Evolutionary conservation across 768 basidiomycete species (phyloP), one percentile per base, ranked within the genome.

Genomic region (Arthromyces matolae): DNA sequence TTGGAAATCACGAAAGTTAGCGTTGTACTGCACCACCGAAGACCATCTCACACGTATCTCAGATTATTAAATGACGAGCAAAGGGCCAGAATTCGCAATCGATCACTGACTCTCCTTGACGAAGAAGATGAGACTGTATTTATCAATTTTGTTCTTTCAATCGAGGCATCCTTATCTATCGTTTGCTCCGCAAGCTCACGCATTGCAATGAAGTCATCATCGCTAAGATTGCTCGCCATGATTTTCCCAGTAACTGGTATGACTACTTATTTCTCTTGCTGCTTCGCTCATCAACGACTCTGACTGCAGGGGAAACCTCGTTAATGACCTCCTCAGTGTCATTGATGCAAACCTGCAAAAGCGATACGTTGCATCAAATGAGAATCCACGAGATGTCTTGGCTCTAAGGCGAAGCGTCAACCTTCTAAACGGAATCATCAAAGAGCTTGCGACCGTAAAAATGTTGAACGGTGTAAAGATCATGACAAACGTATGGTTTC

Each of bases 1-100:
- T 58, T 95, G 93, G 93, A 75, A 78, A 60, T 84, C 83, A 25
- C 70, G 83, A 69, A 89, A 81, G 90, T 89, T 54, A 60, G 77
- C 54, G 5, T 32, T 20, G 14, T 24, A 34, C 19, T 46, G 14
- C 10, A 8, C 36, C 33, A 14, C 10, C 1, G 13, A 29, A 12
- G 16, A 27, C 34, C 24, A 49, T 46, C 42, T 42, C 24, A 49
- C 45, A 36, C 9, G 43, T 55, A 43, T 46, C 16, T 8, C 57
- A 93, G 88, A 60, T 70, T 85, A 23, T 72, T 90, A 45, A 76
- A 79, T 10, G 81, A 85, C 36, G 82, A 87, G 20, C 82, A 89
- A 54, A 75, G 86, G 53, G 54, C 59, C 6, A 64, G 72, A n/a
- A 89, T 93, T 48, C 78, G 90, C 23, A 66, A 69, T 34, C 76